Evolutionary conservation across 805 yeast genomes (phyloP).

Genomic region (Candida nemodendra): DNA sequence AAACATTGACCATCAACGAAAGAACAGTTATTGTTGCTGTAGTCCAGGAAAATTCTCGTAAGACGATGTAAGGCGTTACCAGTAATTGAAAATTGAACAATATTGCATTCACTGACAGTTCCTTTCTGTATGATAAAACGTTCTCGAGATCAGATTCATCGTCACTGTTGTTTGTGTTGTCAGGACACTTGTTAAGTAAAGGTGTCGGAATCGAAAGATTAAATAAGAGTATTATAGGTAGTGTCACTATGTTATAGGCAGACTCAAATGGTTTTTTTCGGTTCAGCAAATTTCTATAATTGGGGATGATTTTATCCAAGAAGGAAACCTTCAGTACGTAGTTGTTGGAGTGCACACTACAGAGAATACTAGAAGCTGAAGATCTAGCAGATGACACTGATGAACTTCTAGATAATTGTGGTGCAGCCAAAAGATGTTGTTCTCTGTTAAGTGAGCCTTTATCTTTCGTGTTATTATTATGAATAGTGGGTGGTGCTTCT

Average conservation of each 20-base stretch:
- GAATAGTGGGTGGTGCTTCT: not conserved
- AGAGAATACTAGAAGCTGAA: constrained; percentile 14
- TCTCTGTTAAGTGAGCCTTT: not conserved
- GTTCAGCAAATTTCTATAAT: constrained; percentile 7
- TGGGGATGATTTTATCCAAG: constrained; percentile 16
- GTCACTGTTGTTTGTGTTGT: not conserved
- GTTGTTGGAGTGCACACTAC: constrained; percentile 7
- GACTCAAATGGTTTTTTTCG: constrained; percentile 22
- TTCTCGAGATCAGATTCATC: constrained; percentile 5
- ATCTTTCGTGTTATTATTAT: too few species aligned
- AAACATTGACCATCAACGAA: constrained; percentile 2
- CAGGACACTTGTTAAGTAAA: constrained; percentile 3
- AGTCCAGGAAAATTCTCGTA: not conserved
- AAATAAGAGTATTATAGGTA: constrained; percentile 26
- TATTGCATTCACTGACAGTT: constrained; percentile 17
- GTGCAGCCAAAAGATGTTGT: constrained; percentile 5
- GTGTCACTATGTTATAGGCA: constrained; percentile 20
- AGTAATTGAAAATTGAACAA: constrained; percentile 32
- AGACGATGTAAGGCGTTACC: constrained; percentile 18
- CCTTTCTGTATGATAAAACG: constrained; percentile 13
- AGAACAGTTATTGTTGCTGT: constrained; percentile 1
- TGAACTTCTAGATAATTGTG: constrained; percentile 5
- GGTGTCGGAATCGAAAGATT: constrained; percentile 31
- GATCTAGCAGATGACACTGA: constrained; percentile 11
- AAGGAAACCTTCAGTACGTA: constrained; percentile 6